Base-by-base conservation (phyloP, 2,329 filamentous ascomycete genomes). In the Whalleya microplaca region DNA sequence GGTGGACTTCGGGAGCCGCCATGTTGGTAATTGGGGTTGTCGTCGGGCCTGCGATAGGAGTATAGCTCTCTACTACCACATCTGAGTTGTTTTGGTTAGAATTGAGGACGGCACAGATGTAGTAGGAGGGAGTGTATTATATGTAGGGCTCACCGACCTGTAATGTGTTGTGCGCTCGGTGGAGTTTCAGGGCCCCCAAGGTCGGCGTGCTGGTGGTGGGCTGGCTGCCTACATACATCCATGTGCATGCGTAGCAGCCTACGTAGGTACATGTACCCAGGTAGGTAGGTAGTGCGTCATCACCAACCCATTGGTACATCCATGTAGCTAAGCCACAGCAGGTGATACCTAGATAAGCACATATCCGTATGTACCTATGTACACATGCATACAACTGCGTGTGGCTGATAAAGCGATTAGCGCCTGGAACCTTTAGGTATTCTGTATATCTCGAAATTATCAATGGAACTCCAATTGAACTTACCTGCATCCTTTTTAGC, bases 1-100 rank as follows among this genome's bases (percentile, higher is more conserved):
- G 93, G 78, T 98, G 92, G 56, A 96, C 90, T 82, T 98, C 91
- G 64, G 93, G 91, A 58, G 88, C 75, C 53, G 91, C 82, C 94
- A 98, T 98, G 21, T 18, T 45, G 54, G 27, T 41, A 19, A 32
- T 23, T 44, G 0, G 42, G n/a, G 12, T 42, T n/a, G 37, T 45
- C 43, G 16, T 18, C 3, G 10, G 23, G 48, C 16, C n/a, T 18
- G 78, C 81, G 88, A 90, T 92, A 95, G 91, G 92, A 96, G 91
- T 80, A 62, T 75, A 91, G 85, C 92, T 96, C 95, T 98, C 95
- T 89, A 98, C 95, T 97, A 95, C 84, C 90, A 85, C 80, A 46
- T 62, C 41, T 51, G 43, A 40, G 37, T 52, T 44, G 40, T 21
- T 50, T 53, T 29, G 14, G 32, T 37, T 12, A 14, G 21, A 51